Base-by-base conservation (phyloP, 148 eudicot genomes). In the Cornus kousa region DNA sequence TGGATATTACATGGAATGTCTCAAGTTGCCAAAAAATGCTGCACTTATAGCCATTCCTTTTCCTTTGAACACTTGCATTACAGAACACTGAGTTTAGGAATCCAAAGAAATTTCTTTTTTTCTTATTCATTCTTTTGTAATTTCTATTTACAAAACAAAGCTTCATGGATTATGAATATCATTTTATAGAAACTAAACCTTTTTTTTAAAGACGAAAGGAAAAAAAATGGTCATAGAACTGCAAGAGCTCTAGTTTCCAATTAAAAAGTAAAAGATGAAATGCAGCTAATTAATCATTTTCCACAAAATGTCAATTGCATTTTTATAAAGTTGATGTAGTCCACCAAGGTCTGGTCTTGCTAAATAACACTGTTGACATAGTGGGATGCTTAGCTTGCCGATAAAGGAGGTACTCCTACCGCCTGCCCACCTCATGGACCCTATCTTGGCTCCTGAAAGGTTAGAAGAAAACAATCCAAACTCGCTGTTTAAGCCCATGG, bases 301-400 rank as follows among this genome's bases (percentile, higher is more conserved):
- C 28, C 28, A 28, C 28, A 28, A 28, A 28, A 28, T 28, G 28
- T 28, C 1, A 28, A 28, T 28, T 28, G 28, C 28, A 28, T 28
- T 28, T 28, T 28, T 28, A 28, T 28, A 28, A 65, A 23, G 79
- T 7, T 60, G 57, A 64, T 31, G 79, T 24, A 72, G 7, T 55
- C 62, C 80, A 79, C 43, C 53, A 87, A 79, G 78, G 40, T 70
- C 23, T 90, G 93, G 93, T 74, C 87, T 57, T 90, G 93, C 84
- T 88, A 88, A 71, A 84, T 5, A 90, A 90, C 73, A 53, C 69
- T 59, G 60, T 53, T n/a, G 85, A 72, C 40, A 71, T 72, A 23
- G 87, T 83, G n/a, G 78, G 83, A 72, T 90, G 93, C 83, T 40
- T 55, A 37, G 91, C 85, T 71, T 90, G 93, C 74, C 90, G 90